Percentiles rank a stretch among this genome's conserved stretches.
phyloP scores from a whole-genome alignment of 1,284 basidiomycete genomes.

The Sphagnurus paluster region DNA sequence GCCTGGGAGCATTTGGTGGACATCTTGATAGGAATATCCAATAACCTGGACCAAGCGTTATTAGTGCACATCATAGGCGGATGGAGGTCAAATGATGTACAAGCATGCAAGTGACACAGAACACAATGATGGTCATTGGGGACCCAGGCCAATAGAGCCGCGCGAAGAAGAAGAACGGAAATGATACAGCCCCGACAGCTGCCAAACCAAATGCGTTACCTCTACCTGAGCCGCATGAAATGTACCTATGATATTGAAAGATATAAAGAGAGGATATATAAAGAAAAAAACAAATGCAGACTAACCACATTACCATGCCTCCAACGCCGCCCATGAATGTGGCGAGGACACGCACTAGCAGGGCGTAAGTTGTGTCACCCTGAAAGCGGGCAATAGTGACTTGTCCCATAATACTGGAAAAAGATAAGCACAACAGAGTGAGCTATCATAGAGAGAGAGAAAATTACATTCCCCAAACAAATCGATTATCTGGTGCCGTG shows the following conservation, averaged over 20 bases:
- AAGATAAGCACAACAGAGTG: neutral
- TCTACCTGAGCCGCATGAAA: slow-evolving; percentile 61
- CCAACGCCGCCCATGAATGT: slow-evolving; percentile 72
- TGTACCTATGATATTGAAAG: slow-evolving; percentile 54
- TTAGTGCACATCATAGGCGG: neutral
- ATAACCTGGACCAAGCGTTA: slow-evolving; percentile 47
- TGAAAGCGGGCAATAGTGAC: slow-evolving; percentile 68
- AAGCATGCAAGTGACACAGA: slow-evolving; percentile 69
- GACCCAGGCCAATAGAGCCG: slow-evolving; percentile 76
- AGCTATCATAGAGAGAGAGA: neutral
- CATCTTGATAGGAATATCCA: slow-evolving; percentile 74
- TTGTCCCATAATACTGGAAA: slow-evolving; percentile 66
- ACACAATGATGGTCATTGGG: slow-evolving; percentile 73
- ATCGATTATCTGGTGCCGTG: slow-evolving; percentile 55
- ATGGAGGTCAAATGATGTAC: slow-evolving; percentile 37
- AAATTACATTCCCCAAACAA: slow-evolving; percentile 57
- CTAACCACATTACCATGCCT: slow-evolving; percentile 72
- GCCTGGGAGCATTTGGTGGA: slow-evolving; percentile 41
- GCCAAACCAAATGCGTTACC: slow-evolving; percentile 80
- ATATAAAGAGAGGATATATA: no score
- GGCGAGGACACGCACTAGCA: slow-evolving; percentile 61
- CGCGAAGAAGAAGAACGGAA: slow-evolving; percentile 69
- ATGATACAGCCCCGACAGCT: slow-evolving; percentile 67
- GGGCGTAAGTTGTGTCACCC: slow-evolving; percentile 76
- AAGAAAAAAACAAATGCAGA: slow-evolving; percentile 10